A percentile compares a stretch with the other conserved stretches of the same genome.
phyloP scores from a whole-genome alignment of 257 asterid genomes.

The Echites panduratus region DNA sequence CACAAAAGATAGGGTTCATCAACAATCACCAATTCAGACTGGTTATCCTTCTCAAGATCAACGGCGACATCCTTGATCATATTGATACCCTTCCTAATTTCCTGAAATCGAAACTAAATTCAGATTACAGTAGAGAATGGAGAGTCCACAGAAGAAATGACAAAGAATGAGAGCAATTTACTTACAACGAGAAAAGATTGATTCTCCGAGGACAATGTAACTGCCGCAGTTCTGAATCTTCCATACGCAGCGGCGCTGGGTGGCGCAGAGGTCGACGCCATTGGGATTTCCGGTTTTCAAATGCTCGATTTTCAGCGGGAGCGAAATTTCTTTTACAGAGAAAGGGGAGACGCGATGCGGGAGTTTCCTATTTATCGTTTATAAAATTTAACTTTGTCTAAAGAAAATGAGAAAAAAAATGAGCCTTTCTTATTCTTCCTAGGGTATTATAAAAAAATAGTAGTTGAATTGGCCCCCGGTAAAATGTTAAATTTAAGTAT shows the following conservation, averaged over 20 bases:
- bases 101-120: slow-evolving; percentile 31
- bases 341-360: neutral
- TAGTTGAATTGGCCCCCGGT: too few species aligned
- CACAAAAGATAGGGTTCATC: slow-evolving; percentile 32
- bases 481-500: too few species aligned
- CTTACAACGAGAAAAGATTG: slow-evolving; percentile 56
- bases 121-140: neutral
- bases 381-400: too few species aligned
- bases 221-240: slow-evolving; percentile 50
- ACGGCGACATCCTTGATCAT: slow-evolving; percentile 73
- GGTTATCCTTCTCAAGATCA: slow-evolving; percentile 60
- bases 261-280: slow-evolving; percentile 85
- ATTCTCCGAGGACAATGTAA: slow-evolving; percentile 52
- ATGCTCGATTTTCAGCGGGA: slow-evolving; percentile 1
- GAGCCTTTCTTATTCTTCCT: too few species aligned
- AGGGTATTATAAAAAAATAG: too few species aligned
- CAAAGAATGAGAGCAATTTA: slow-evolving; percentile 4
- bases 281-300: slow-evolving; percentile 13
- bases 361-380: neutral
- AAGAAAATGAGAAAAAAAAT: too few species aligned
- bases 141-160: neutral
- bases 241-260: slow-evolving; percentile 42
- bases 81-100: slow-evolving; percentile 53
- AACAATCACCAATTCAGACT: slow-evolving; percentile 48
- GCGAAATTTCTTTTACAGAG: slow-evolving; percentile 10